Evolutionary conservation across 306 rosid species (phyloP), one percentile per base, ranked within the genome.

Genomic region (Lathyrus oleraceus): DNA sequence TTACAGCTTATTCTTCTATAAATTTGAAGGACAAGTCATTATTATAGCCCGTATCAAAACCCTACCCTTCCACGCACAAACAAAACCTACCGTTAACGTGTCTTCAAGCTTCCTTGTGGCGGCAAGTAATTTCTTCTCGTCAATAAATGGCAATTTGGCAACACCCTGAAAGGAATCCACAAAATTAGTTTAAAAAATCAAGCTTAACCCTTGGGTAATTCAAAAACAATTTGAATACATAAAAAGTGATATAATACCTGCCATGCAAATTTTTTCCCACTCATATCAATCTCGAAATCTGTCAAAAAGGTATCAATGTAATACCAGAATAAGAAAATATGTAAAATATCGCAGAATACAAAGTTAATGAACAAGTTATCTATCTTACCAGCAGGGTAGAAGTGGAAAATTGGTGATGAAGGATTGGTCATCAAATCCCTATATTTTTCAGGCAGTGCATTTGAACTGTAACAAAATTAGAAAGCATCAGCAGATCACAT

Each of bases 251-350:
- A 23, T 14, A 42, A 17, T 84, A 94, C 98, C 97, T 94, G 98
- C 98, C 98, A 94, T 6, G 91, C 85, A 83, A 88, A 94, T 71
- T 90, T 87, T 87, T 94, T 90, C 27, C 98, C 98, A 84, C 90
- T 90, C 98, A 94, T 94, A 79, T 94, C 98, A 80, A 94, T 83
- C 75, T 94, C 98, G 78, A 90, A 84, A 71, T 90, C 98, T 94
- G 90, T 71, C 51, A 67, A 74, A 60, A 83, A 67, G 20, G 45
- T 61, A 65, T 16, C 59, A 62, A 63, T 19, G 52, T 66, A 51
- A 76, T 48, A 61, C 39, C 17, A 43, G 39, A 64, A 64, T 27
- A 64, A 21, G 30, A 23, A 82, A 30, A 28, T 14, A 54, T 32
- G 38, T 13, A 76, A 62, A 32, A 78, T 44, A 28, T 71, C 69